Evolutionary conservation across 306 rosid species (phyloP).

Genomic region (Quillaja saponaria): DNA sequence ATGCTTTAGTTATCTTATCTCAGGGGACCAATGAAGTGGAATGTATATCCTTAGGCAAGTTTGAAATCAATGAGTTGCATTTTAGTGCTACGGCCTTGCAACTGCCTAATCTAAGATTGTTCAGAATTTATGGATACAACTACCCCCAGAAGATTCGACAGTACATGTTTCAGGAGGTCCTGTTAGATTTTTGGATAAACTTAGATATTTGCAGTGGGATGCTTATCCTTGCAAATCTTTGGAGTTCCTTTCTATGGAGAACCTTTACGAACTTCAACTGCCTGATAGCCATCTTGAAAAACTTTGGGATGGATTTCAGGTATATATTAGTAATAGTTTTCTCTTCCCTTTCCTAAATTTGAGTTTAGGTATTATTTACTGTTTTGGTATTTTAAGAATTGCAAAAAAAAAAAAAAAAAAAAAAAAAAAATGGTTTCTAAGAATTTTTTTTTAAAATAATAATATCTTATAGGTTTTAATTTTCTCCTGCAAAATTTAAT

Average conservation of each 20-base stretch:
- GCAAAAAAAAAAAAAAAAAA: too few relatives aligned
- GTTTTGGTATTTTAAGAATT: too few relatives aligned
- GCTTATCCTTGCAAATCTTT: background rate
- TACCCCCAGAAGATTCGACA: background rate
- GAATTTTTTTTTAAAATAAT: too few relatives aligned
- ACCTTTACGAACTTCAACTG: background rate
- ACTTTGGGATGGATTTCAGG: conserved; percentile 5
- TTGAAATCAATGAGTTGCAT: background rate
- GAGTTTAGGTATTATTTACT: too few relatives aligned
- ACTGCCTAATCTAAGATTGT: conserved; percentile 31
- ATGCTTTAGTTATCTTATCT: too few relatives aligned
- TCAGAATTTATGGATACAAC: conserved; percentile 1
- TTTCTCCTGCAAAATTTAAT: too few relatives aligned
- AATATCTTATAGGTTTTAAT: too few relatives aligned
- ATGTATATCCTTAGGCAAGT: conserved; percentile 10
- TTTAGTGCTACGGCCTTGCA: conserved; percentile 9
- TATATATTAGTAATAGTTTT: background rate
- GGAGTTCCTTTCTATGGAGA: background rate
- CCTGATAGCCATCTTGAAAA: background rate
- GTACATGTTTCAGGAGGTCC: background rate
- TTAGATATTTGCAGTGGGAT: conserved; percentile 1
- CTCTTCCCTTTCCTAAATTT: too few relatives aligned
- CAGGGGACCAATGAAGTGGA: conserved; percentile 33
- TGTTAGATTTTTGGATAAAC: background rate
- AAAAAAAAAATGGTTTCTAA: too few relatives aligned